Conservation (phyloP, 176 grass and related monocot genomes). For the Phragmites australis region DNA sequence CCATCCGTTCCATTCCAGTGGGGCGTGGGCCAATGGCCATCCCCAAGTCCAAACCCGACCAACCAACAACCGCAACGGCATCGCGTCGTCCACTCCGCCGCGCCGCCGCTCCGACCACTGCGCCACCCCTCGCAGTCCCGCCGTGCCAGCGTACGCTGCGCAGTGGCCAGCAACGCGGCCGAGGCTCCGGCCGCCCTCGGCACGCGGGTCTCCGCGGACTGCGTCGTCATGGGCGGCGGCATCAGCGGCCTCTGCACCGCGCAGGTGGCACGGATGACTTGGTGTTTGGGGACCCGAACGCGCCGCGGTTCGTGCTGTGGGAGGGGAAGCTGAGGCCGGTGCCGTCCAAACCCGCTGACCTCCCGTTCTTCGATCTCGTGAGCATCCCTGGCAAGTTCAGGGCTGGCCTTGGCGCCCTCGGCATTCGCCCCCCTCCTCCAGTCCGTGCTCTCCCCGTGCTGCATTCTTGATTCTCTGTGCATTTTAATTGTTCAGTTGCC, state of each 20-base stretch:
- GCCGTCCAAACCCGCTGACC: conserved; percentile 73
- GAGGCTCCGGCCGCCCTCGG: neutral
- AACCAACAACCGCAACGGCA: conserved; percentile 18
- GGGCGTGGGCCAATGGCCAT: too few species aligned
- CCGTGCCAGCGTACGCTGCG: conserved; percentile 2
- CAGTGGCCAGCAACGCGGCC: conserved; percentile 22
- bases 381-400: conserved; percentile 77
- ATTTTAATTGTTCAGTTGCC: conserved; percentile 1
- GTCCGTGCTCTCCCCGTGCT: conserved; percentile 62
- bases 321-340: conserved; percentile 78
- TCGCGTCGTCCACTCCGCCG: conserved; percentile 35
- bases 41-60: neutral
- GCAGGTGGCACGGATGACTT: conserved; percentile 86
- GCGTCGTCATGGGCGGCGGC: conserved; percentile 88
- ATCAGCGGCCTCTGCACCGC: conserved; percentile 90
- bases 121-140: neutral
- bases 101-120: neutral
- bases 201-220: conserved; percentile 55
- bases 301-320: conserved; percentile 89
- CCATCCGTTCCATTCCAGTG: conserved; percentile 1
- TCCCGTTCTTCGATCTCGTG: conserved; percentile 88
- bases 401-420: conserved; percentile 81
- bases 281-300: conserved; percentile 91
- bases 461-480: neutral
- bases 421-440: conserved; percentile 79